These are phyloP conservation scores for Dothistroma septosporum DNA, from an alignment of 2,329 filamentous ascomycete genomes.

Conservation along the genomic window DNA sequence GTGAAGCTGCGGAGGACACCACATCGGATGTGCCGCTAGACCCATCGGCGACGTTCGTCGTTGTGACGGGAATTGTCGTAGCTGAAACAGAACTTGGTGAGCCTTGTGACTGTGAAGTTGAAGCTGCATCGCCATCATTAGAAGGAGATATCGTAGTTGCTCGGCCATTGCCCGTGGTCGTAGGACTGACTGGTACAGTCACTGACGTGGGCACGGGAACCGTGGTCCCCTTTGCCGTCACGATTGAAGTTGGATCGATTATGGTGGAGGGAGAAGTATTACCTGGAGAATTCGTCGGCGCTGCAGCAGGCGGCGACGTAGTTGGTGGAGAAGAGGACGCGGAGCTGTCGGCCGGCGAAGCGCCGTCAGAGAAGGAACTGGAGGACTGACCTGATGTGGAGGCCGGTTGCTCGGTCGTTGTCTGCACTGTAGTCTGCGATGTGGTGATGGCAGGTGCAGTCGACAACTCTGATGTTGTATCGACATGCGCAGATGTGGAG, in stretches of 20 bases:
- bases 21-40: conserved; percentile 21
- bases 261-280: conserved; percentile 15
- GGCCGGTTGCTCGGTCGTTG: conserved; percentile 4
- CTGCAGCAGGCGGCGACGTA: not conserved
- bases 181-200: conserved; percentile 16
- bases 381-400: conserved; percentile 21
- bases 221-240: conserved; percentile 12
- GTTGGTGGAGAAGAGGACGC: conserved; percentile 1
- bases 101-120: conserved; percentile 18
- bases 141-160: conserved; percentile 6
- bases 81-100: conserved; percentile 19
- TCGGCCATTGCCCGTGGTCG: conserved; percentile 11
- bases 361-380: conserved; percentile 10
- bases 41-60: conserved; percentile 25
- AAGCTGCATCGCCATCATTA: conserved; percentile 4
- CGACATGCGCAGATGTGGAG: conserved; percentile 22
- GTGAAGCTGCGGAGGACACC: conserved; percentile 19
- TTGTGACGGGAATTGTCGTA: conserved; percentile 25
- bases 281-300: conserved; percentile 18
- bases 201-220: conserved; percentile 10
- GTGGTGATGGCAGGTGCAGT: conserved; percentile 26
- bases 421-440: conserved; percentile 19
- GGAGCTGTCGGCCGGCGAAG: conserved; percentile 4
- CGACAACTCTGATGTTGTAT: conserved; percentile 25
- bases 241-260: conserved; percentile 12